Conservation (phyloP, 345 rosid genomes). For the Anacardium occidentale region DNA sequence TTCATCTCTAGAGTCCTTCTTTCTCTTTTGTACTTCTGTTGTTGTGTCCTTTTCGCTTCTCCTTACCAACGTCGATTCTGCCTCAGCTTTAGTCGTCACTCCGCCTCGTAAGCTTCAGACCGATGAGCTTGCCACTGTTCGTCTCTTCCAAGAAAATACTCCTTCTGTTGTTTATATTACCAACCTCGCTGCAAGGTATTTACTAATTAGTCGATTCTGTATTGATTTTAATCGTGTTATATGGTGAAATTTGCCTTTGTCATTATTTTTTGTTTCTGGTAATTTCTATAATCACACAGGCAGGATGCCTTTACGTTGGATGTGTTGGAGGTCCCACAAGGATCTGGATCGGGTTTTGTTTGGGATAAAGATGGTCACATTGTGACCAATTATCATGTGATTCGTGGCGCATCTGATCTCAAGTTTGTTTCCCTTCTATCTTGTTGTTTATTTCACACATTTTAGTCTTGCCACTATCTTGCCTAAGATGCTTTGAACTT, state of each 20-base stretch:
- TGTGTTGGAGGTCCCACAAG: slow-evolving; percentile 95
- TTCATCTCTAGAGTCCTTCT: slow-evolving; percentile 43
- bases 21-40: slow-evolving; percentile 63
- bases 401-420: slow-evolving; percentile 98
- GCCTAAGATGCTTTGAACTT: too few species aligned
- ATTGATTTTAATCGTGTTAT: background rate
- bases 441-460: background rate
- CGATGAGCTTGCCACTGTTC: slow-evolving; percentile 92
- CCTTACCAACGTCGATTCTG: slow-evolving; percentile 50
- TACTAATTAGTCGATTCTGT: background rate
- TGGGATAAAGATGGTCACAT: slow-evolving; percentile 85
- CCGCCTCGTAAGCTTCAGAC: slow-evolving; percentile 68
- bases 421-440: slow-evolving; percentile 40
- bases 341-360: slow-evolving; percentile 93
- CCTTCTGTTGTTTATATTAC: slow-evolving; percentile 97
- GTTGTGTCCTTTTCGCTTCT: slow-evolving; percentile 64
- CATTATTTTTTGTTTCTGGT: background rate
- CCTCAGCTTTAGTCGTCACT: slow-evolving; percentile 69
- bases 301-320: slow-evolving; percentile 97
- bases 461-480: background rate
- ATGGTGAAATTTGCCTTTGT: too few species aligned
- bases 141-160: slow-evolving; percentile 87
- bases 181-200: slow-evolving; percentile 76
- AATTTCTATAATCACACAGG: slow-evolving; percentile 34
- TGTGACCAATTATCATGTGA: slow-evolving; percentile 93